Evolutionary conservation across 345 rosid genomes (phyloP).

Genomic region (Bruguiera sexangula): DNA sequence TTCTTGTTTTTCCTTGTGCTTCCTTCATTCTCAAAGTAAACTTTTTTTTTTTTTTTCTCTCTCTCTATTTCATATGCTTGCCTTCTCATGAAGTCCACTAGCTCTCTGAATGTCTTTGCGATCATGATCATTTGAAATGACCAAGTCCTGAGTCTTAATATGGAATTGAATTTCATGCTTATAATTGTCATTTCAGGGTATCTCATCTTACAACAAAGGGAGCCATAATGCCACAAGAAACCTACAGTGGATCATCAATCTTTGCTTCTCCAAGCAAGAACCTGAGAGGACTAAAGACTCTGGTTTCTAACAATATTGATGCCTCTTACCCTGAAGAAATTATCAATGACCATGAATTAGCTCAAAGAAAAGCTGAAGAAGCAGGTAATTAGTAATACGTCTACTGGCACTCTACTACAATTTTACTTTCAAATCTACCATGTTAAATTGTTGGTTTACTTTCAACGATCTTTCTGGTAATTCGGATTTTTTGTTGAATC

Average conservation of each 20-base stretch:
- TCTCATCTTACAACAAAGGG: neutral
- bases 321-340: constrained; percentile 41
- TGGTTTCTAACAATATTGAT: constrained; percentile 32
- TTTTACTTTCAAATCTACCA: neutral
- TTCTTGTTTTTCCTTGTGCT: too few relatives aligned
- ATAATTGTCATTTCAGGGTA: neutral
- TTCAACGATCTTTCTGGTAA: neutral
- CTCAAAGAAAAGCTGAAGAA: constrained; percentile 92
- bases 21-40: too few relatives aligned
- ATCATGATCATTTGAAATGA: too few relatives aligned
- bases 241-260: constrained; percentile 21
- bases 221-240: constrained; percentile 64
- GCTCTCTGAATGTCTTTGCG: neutral
- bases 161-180: neutral
- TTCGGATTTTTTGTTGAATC: too few relatives aligned
- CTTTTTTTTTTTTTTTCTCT: too few relatives aligned
- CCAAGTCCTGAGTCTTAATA: neutral
- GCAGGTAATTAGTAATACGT: constrained; percentile 48
- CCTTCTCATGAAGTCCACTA: neutral
- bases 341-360: constrained; percentile 66
- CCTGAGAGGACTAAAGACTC: constrained; percentile 51
- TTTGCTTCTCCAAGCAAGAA: constrained; percentile 53
- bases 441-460: neutral
- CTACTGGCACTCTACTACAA: too few relatives aligned
- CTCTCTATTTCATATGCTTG: neutral